These are phyloP conservation scores for Geotrichum ghanense DNA, from an alignment of 805 yeast species.

Conservation along the genomic window DNA sequence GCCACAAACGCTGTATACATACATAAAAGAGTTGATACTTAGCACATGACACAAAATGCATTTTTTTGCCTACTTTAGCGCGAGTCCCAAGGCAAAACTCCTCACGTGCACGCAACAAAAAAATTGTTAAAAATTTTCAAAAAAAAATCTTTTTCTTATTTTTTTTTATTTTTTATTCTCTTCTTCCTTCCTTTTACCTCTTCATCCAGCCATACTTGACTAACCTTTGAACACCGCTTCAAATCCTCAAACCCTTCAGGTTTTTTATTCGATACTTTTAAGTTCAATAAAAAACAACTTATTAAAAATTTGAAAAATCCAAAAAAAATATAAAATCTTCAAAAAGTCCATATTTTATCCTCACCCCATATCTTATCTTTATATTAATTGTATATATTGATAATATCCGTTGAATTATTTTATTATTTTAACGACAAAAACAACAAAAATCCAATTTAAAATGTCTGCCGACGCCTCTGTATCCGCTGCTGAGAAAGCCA, in stretches of 20 bases:
- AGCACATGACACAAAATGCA: too few relatives aligned
- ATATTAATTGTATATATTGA: neutral
- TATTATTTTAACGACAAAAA: too few relatives aligned
- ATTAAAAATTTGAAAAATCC: neutral
- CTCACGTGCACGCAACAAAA: too few relatives aligned
- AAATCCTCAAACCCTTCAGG: neutral
- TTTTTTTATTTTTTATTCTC: neutral
- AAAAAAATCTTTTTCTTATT: neutral
- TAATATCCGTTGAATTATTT: too few relatives aligned
- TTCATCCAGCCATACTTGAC: slow-evolving; percentile 1
- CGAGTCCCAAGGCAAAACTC: too few relatives aligned
- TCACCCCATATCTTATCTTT: neutral
- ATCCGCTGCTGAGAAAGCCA: slow-evolving; percentile 26
- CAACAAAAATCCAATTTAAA: neutral
- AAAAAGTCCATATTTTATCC: neutral
- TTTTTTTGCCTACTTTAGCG: too few relatives aligned
- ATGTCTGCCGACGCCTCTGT: slow-evolving; percentile 26
- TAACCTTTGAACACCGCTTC: neutral
- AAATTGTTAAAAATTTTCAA: too few relatives aligned
- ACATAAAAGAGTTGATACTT: too few relatives aligned
- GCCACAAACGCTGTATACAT: too few relatives aligned
- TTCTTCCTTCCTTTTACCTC: neutral
- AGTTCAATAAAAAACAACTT: neutral
- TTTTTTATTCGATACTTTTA: neutral
- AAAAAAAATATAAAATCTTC: neutral